Evolutionary conservation across 768 basidiomycete species (phyloP), one percentile per base, ranked within the genome.

Genomic region (Leccinum broughii): DNA sequence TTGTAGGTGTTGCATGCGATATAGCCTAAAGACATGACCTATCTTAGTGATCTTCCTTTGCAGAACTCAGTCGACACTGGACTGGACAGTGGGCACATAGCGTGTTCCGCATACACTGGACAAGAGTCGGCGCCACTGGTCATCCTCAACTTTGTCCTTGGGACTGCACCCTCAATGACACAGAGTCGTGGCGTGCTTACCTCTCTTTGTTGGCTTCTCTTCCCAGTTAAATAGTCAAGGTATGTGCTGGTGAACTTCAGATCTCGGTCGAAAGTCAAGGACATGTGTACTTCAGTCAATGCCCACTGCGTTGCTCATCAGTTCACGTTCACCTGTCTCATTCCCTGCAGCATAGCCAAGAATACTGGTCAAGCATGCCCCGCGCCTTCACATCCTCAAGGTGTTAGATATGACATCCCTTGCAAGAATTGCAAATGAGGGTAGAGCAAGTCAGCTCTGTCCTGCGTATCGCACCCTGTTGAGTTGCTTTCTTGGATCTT

Each of bases 161-260:
- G 32, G 15, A 30, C 17, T 50, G 55, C 6, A 32, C 8, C 15
- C 26, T 4, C 28, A 50, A 13, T 30, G 17, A 54, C 61, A 65
- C 65, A 60, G 59, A 60, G 51, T 9, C 13, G 34, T 46, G 54
- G 13, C n/a, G 54, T 20, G 22, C 50, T 58, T 32, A 17, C 34
- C 49, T 28, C 28, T 32, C 49, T 46, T 46, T 11, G 20, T 13
- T 13, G 20, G 20, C 20, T 3, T 46, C 10, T 46, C 49, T 50
- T 28, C 24, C n/a, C 24, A 14, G 28, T 53, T 71, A 70, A 66
- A 71, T 51, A 61, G 26, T 39, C 46, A 57, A 60, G 56, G 63
- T 65, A 63, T 57, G 65, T 70, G 39, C 22, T 53, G 26, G 46
- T 15, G 48, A 60, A 22, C 28, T 41, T 48, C 61, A 70, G 56